Conservation (phyloP, 345 rosid species). For the Erysimum cheiranthoides region DNA sequence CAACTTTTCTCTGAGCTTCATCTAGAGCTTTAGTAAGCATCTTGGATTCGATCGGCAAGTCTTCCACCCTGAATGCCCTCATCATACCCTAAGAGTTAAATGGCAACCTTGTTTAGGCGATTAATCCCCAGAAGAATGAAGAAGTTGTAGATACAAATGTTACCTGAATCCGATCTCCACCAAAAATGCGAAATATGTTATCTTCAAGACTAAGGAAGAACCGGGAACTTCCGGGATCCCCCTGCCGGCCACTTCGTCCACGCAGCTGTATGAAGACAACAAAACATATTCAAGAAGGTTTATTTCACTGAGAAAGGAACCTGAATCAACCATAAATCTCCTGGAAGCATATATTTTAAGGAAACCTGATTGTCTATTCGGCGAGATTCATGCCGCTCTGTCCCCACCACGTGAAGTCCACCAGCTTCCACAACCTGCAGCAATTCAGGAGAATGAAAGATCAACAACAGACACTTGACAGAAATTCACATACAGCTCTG, state of each 20-base stretch:
- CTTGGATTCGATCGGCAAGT: conserved; percentile 91
- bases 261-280: conserved; percentile 63
- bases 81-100: conserved; percentile 76
- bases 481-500: conserved; percentile 27
- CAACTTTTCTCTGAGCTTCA: conserved; percentile 98
- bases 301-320: neutral
- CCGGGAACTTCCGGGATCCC: conserved; percentile 98
- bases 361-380: conserved; percentile 92
- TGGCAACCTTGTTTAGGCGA: conserved; percentile 23
- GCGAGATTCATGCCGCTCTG: conserved; percentile 96
- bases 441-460: conserved; percentile 24
- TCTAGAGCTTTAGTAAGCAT: conserved; percentile 96
- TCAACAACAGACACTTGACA: conserved; percentile 24
- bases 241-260: conserved; percentile 95
- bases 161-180: conserved; percentile 96
- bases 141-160: conserved; percentile 24
- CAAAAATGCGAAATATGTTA: conserved; percentile 90
- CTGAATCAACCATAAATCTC: conserved; percentile 14
- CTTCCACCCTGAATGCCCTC: conserved; percentile 97
- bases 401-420: conserved; percentile 94
- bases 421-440: conserved; percentile 90
- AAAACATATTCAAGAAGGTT: conserved; percentile 12
- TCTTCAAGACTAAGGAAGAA: conserved; percentile 98
- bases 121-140: conserved; percentile 21
- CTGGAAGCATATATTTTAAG: conserved; percentile 2